Evolutionary conservation across 176 grass and related monocot genomes (phyloP).

Genomic region (Poa annua): DNA sequence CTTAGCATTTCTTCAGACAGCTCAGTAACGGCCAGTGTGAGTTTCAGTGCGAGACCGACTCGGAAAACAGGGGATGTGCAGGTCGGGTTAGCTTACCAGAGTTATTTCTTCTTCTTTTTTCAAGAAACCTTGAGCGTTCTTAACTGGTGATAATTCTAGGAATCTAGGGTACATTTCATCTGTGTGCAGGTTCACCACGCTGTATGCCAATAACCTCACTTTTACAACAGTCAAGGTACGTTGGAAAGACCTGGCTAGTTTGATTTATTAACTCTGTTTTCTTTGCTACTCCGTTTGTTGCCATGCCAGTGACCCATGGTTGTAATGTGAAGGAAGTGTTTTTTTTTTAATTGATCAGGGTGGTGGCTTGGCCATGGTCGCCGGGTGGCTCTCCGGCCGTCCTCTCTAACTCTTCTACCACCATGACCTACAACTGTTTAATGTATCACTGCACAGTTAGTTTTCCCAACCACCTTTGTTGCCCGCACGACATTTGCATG

Average conservation of each 20-base stretch:
- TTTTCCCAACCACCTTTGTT: too few species aligned
- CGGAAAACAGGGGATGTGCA: too few species aligned
- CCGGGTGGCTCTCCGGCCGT: constrained; percentile 42
- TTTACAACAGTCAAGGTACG: constrained; percentile 67
- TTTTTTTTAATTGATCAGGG: constrained; percentile 26
- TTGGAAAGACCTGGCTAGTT: background rate
- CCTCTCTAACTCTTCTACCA: constrained; percentile 21
- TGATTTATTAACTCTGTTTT: background rate
- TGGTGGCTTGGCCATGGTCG: constrained; percentile 52
- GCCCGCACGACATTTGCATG: background rate
- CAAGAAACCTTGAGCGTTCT: background rate
- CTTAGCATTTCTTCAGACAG: too few species aligned
- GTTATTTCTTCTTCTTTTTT: too few species aligned
- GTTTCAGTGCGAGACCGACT: too few species aligned
- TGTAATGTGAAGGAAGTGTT: too few species aligned
- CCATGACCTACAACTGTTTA: too few species aligned
- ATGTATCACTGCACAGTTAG: too few species aligned
- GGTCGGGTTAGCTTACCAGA: too few species aligned
- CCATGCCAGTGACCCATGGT: background rate
- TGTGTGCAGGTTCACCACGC: constrained; percentile 41
- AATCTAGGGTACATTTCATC: background rate
- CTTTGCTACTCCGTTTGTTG: background rate
- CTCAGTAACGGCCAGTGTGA: too few species aligned
- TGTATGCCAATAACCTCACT: constrained; percentile 71
- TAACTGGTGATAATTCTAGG: background rate